Base-by-base conservation (phyloP, 139 green algal species). In the Picochlorum sp. region DNA sequence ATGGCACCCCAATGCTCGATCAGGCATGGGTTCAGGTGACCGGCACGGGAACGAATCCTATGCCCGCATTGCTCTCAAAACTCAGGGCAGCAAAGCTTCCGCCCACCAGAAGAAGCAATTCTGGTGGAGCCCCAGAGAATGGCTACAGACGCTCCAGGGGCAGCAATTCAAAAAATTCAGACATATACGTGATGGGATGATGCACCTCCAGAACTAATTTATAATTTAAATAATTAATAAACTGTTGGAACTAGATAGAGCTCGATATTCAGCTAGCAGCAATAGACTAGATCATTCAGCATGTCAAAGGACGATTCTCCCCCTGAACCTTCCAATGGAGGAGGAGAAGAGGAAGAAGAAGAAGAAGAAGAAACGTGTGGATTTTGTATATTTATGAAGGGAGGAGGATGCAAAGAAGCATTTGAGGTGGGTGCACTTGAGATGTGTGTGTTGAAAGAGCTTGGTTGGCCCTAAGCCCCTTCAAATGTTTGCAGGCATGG, bases 321-420 rank as follows among this genome's bases (percentile, higher is more conserved):
- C 34, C 8, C 34, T 41, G 34, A 41, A 41, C 34, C 34, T 41
- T 41, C 34, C 34, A 41, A 41, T 41, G 34, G 90, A 45, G 37
- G 71, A 6, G 76, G 80, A 24, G 77, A 81, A n/a, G 86, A 91
- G 2, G 86, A 88, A 10, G 86, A 90, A 6, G 81, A 88, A 6
- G 23, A 24, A 24, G 86, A 90, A 6, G 74, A 92, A 23, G 81
- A 88, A 68, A 83, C 69, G 1, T 94, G 86, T 69, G 86, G 82
- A 9, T 94, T 94, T 62, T 94, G 86, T 63, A 84, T 76, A 20
- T 94, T 89, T 72, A 92, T 94, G 86, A 94, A 94, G 54, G 86
- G 65, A 16, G 86, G 86, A 10, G 79, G 73, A 44, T 90, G 84
- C 67, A 85, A 85, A 30, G 15, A 71, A 2, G 71, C 69, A 8